A percentile compares a stretch with the other conserved stretches of the same genome.
Evolutionary conservation across 345 rosid genomes (phyloP).

Genomic region (Rhodamnia argentea): DNA sequence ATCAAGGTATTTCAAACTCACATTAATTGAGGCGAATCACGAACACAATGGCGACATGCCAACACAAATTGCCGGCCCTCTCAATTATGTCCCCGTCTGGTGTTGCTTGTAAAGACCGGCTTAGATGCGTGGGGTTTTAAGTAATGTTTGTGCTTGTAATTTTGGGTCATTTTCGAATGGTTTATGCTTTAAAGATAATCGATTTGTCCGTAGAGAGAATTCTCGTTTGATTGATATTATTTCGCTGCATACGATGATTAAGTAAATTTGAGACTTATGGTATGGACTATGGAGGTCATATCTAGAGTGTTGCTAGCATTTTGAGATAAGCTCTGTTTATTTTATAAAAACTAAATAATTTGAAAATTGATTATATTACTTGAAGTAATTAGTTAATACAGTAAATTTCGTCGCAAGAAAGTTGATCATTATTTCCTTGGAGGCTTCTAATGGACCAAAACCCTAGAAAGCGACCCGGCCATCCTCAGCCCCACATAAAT

Average conservation of each 20-base stretch:
- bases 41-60: not conserved
- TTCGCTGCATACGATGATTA: not conserved
- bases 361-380: not conserved
- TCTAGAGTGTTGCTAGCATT: not conserved
- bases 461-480: not conserved
- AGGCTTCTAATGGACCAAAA: not conserved
- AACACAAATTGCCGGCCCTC: not conserved
- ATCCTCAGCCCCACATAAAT: not conserved
- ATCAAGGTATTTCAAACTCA: too few relatives aligned
- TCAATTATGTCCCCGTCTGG: not conserved
- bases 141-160: not conserved
- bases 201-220: not conserved
- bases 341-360: fast-evolving
- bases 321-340: not conserved
- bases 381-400: not conserved
- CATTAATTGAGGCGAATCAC: not conserved
- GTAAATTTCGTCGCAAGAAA: not conserved
- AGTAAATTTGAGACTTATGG: not conserved
- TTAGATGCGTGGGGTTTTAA: not conserved
- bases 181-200: not conserved
- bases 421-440: not conserved
- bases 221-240: not conserved
- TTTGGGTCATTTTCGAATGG: not conserved
- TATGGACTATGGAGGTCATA: not conserved
- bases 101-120: not conserved